Conservation (phyloP, 1,284 basidiomycete species). For the Wolfiporia cocos region DNA sequence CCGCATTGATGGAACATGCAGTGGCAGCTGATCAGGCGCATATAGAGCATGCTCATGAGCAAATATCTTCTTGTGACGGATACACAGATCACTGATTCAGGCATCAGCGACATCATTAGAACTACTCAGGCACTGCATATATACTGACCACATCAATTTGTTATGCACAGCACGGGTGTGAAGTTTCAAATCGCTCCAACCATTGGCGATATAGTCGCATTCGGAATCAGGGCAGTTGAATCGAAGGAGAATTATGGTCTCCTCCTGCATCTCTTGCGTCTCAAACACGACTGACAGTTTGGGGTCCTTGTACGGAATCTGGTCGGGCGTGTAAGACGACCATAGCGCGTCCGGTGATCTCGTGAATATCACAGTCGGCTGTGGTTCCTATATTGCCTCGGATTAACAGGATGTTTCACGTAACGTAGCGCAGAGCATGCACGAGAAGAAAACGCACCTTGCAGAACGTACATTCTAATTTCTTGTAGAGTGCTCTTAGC, state of each 20-base stretch:
- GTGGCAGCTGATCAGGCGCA: conserved; percentile 57
- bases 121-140: neutral
- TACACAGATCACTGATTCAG: conserved; percentile 73
- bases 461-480: conserved; percentile 92
- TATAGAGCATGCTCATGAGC: conserved; percentile 93
- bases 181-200: conserved; percentile 86
- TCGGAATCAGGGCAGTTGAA: conserved; percentile 81
- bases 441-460: conserved; percentile 50
- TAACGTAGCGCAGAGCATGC: neutral
- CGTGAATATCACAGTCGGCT: conserved; percentile 81
- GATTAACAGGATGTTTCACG: neutral
- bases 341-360: conserved; percentile 60
- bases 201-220: conserved; percentile 80
- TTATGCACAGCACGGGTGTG: conserved; percentile 76
- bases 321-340: conserved; percentile 52
- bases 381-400: conserved; percentile 53
- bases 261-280: conserved; percentile 92
- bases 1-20: conserved; percentile 77
- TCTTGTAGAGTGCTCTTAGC: conserved; percentile 93
- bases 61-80: conserved; percentile 91
- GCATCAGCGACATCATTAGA: neutral
- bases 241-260: conserved; percentile 85
- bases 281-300: conserved; percentile 86
- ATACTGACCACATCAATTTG: conserved; percentile 73
- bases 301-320: conserved; percentile 63